A percentile compares a stretch with the other conserved stretches of the same genome.
These are phyloP conservation scores for Cadophora luteo-olivacea DNA, from an alignment of 2,329 filamentous ascomycete genomes.

Conservation along the genomic window DNA sequence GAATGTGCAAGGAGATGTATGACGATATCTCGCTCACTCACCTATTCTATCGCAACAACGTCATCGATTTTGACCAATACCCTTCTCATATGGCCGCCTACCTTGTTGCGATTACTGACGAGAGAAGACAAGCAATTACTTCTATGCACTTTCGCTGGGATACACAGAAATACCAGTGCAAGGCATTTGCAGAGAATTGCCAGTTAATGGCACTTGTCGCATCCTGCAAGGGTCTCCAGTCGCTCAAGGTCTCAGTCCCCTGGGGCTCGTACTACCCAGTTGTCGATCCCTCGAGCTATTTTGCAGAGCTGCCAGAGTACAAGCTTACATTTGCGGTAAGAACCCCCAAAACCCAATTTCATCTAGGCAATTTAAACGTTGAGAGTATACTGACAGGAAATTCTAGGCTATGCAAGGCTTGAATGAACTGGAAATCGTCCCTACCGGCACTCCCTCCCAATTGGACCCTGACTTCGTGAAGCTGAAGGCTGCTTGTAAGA, in stretches of 20 bases:
- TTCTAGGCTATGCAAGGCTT: not conserved
- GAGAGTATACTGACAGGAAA: not conserved
- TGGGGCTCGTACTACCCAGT: too few species aligned
- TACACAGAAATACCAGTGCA: too few species aligned
- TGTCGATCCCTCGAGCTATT: not conserved
- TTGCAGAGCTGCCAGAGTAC: not conserved
- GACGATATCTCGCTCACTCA: conserved; percentile 27
- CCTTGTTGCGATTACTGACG: conserved; percentile 31
- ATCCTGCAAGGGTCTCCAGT: conserved; percentile 16
- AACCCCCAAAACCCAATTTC: too few species aligned
- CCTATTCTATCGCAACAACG: conserved; percentile 32
- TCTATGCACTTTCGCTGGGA: not conserved
- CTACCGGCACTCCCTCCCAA: too few species aligned
- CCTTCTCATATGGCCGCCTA: conserved; percentile 11
- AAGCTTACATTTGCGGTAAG: not conserved
- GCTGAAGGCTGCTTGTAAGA: not conserved
- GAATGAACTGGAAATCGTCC: not conserved
- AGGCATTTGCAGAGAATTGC: not conserved
- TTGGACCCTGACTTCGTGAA: not conserved
- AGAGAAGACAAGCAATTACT: conserved; percentile 22
- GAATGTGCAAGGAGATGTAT: conserved; percentile 30
- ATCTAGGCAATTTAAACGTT: too few species aligned
- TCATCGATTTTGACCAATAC: conserved; percentile 22
- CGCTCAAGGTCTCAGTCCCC: conserved; percentile 5
- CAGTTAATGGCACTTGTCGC: conserved; percentile 13